Percentiles rank a stretch among this genome's conserved stretches.
phyloP scores from a whole-genome alignment of 768 basidiomycete species.

The Boletellus ananiceps region DNA sequence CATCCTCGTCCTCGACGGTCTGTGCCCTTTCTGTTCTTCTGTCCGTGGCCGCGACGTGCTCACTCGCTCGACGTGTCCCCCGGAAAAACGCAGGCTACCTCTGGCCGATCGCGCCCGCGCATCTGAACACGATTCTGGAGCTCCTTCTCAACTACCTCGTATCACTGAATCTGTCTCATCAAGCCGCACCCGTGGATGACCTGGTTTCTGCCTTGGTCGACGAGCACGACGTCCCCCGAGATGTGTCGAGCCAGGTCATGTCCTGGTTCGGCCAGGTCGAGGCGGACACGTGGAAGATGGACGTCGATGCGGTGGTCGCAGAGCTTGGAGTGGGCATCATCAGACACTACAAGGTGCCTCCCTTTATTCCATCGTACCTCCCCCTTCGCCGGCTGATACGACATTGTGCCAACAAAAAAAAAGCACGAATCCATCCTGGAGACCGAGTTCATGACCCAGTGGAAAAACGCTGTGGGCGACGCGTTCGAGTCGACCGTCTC shows the following conservation, averaged over 20 bases:
- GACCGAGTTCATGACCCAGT: conserved; percentile 54
- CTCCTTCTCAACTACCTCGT: conserved; percentile 70
- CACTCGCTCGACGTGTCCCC: too few relatives aligned
- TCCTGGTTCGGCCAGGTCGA: conserved; percentile 72
- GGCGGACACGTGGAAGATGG: conserved; percentile 60
- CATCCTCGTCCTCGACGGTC: conserved; percentile 71
- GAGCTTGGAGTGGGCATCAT: conserved; percentile 79
- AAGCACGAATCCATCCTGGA: conserved; percentile 60
- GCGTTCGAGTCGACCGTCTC: conserved; percentile 62
- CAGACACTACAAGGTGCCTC: conserved; percentile 50
- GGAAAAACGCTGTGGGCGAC: conserved; percentile 77
- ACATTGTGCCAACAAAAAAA: background rate
- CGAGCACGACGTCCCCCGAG: conserved; percentile 65
- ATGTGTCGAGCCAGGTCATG: conserved; percentile 66
- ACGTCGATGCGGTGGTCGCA: conserved; percentile 54
- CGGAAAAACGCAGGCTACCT: conserved; percentile 49
- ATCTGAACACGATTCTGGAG: conserved; percentile 68
- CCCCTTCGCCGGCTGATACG: background rate
- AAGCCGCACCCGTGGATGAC: conserved; percentile 52
- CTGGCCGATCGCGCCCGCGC: conserved; percentile 63
- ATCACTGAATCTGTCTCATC: conserved; percentile 51
- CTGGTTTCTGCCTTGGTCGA: conserved; percentile 58
- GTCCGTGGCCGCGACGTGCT: too few relatives aligned
- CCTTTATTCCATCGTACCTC: background rate
- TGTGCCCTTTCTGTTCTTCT: background rate